Evolutionary conservation across 495 filamentous ascomycete species (phyloP).

Genomic region (Pyrenula aspistea): DNA sequence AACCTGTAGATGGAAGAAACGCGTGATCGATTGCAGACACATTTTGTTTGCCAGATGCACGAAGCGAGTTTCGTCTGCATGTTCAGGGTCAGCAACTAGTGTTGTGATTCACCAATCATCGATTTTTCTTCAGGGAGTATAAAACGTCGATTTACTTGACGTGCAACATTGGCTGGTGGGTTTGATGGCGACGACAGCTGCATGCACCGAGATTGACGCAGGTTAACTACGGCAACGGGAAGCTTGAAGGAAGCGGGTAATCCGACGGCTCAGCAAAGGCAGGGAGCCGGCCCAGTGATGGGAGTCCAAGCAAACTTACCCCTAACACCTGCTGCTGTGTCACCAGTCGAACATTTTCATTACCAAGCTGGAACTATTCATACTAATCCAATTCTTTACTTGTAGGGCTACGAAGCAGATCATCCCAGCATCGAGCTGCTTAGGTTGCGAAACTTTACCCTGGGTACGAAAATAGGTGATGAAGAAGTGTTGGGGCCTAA

Average conservation of each 20-base stretch:
- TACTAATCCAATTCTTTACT: background rate
- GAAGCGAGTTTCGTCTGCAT: no score
- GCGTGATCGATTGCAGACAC: background rate
- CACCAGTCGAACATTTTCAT: constrained; percentile 3
- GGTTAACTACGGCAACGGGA: no score
- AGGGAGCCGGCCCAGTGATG: no score
- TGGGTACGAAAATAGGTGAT: constrained; percentile 52
- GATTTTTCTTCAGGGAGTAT: no score
- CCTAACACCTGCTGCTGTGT: constrained; percentile 1
- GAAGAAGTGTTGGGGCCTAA: constrained; percentile 33
- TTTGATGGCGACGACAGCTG: background rate
- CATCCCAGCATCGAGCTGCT: constrained; percentile 66
- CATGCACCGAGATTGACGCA: background rate
- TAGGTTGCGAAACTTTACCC: constrained; percentile 63
- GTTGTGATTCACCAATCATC: no score
- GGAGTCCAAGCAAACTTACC: background rate
- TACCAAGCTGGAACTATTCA: no score
- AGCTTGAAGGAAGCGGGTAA: no score
- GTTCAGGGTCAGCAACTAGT: no score
- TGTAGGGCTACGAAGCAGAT: constrained; percentile 58
- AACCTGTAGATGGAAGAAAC: background rate
- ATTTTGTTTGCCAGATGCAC: background rate
- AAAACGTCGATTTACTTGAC: no score
- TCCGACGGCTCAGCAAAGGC: no score
- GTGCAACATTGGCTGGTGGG: no score